Base-by-base conservation (phyloP, 2,329 filamentous ascomycete genomes). In the Penicillium italicum region DNA sequence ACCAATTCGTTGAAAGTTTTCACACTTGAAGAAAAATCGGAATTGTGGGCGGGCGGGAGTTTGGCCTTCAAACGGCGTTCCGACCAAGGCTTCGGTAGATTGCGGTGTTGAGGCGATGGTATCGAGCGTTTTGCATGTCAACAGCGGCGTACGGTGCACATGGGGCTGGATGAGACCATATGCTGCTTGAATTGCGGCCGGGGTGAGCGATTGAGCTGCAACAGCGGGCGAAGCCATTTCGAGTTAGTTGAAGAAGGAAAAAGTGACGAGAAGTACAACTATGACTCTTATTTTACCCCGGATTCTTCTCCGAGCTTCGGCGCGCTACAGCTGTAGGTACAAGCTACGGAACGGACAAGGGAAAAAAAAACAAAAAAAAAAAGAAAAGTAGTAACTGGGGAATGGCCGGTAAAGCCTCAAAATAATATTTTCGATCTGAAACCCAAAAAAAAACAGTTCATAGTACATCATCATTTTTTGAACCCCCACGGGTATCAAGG, bases 21-120 rank as follows among this genome's bases (percentile, higher is more conserved):
- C 93, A 74, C 91, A 95, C 78, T 97, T 97, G 83, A 97, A 96
- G 79, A 90, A 94, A 50, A 97, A 80, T 12, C 85, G 80, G 37
- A 96, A 77, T 47, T 76, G 83, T 0, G 91, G 91, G 4, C 71
- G 76, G 1, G 88, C 84, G 0, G 86, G 81, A n/a, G 70, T 68
- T 37, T 80, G 76, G 6, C 80, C 82, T 63, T 82, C 79, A 77
- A 81, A 86, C 61, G 77, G 73, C 4, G 86, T 87, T 14, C 79
- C 82, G 42, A 72, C 66, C 0, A 88, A 77, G 5, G 81, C 78
- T 4, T 79, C 76, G 2, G 75, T 51, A 0, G 79, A 72, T 61
- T 88, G 86, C 8, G 88, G 84, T 22, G 83, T 86, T 2, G 89
- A 95, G 16, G 91, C 91, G 58, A 97, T 78, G 12, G 69, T 72